Base-by-base conservation (phyloP, 2,329 filamentous ascomycete genomes). In the Aspergillus brunneoviolaceus region DNA sequence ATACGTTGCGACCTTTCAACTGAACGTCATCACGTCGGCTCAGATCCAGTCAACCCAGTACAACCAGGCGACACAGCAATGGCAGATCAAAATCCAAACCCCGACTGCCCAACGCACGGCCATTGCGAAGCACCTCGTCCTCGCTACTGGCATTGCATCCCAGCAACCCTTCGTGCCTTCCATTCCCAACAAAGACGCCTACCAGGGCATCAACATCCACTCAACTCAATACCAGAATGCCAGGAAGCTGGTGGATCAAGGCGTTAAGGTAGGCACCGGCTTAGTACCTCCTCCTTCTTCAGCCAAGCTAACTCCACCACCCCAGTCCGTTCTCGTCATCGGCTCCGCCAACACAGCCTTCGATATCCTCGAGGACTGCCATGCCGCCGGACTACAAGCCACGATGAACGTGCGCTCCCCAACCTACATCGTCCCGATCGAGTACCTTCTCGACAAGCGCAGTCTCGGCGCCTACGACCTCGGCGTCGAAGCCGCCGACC, bases 261-360 rank as follows among this genome's bases (percentile, higher is more conserved):
- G 61, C 4, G 57, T 27, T 19, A 64, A 62, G 51, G 65, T 64
- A 47, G 55, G 54, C 35, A 5, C 23, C 23, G 4, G 23, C 9
- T 27, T 6, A 16, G 21, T 19, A 9, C 14, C 19, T 19, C 5
- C 5, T 23, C 42, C 5, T 1, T 35, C 33, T 29, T 6, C 21
- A 27, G 21, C 2, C 9, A 11, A 5, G 21, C 35, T 60, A 27
- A 59, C 19, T 7, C 23, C 6, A 21, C 29, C 19, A 35, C 6
- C 39, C 4, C 47, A 81, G 65, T 74, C 72, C 9, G 80, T 75
- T 3, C 64, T 82, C 5, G 73, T 82, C 0, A 69, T 82, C 12
- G 80, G 80, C 39, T 77, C 77, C 21, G 81, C 77, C 55, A 82
- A 82, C 62, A 81, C 80, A 0, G 72, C 67, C 0, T 80, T 82